phyloP scores from a whole-genome alignment of 306 rosid species.

The Cotoneaster glaucophyllus region DNA sequence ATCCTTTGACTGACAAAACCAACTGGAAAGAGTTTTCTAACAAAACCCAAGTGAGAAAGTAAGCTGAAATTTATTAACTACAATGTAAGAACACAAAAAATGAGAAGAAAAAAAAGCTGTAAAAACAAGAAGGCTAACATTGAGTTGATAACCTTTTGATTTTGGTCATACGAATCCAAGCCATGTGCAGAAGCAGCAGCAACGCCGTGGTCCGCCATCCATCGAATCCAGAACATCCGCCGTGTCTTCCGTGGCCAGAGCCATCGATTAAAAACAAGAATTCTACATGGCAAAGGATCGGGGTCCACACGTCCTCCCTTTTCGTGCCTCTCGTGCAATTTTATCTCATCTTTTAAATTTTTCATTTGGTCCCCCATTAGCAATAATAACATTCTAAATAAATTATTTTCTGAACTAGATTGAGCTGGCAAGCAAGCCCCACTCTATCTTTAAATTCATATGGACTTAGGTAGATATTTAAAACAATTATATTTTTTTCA shows the following conservation, averaged over 20 bases:
- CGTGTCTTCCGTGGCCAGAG: constrained; percentile 31
- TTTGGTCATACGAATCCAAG: background rate
- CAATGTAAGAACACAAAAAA: background rate
- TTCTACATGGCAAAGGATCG: constrained; percentile 22
- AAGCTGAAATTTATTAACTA: background rate
- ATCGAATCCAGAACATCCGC: constrained; percentile 39
- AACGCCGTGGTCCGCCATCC: constrained; percentile 42
- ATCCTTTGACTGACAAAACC: background rate
- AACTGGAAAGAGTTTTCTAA: background rate
- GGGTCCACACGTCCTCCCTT: constrained; percentile 9
- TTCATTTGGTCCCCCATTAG: background rate
- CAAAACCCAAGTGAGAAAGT: background rate
- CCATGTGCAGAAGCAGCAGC: constrained; percentile 16
- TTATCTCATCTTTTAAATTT: background rate
- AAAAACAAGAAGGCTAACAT: background rate
- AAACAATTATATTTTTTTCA: no score
- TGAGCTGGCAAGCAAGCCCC: constrained; percentile 20
- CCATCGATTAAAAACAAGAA: constrained; percentile 1
- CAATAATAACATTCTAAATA: background rate
- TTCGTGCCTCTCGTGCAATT: background rate
- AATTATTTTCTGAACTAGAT: background rate
- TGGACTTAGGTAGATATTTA: background rate
- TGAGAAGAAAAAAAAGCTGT: background rate
- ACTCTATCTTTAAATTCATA: background rate
- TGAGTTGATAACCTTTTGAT: background rate